phyloP scores from a whole-genome alignment of 768 basidiomycete genomes.

The Rhodotorula diobovata region DNA sequence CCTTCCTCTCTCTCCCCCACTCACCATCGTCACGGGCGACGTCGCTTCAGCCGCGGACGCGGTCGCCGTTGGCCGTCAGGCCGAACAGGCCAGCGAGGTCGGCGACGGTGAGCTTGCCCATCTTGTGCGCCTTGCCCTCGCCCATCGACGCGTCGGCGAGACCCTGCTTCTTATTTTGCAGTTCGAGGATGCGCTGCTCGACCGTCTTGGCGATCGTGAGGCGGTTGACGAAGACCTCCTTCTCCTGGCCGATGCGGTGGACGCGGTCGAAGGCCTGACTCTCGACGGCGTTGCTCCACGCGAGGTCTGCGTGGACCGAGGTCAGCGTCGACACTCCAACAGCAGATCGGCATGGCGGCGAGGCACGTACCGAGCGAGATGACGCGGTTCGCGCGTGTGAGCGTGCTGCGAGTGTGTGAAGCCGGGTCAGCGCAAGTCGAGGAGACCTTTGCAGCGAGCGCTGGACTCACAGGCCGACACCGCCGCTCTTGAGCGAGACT shows the following conservation, averaged over 20 bases:
- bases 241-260: slow-evolving; percentile 42
- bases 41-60: not conserved
- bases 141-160: slow-evolving; percentile 45
- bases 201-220: slow-evolving; percentile 46
- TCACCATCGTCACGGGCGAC: too few relatives aligned
- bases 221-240: slow-evolving; percentile 35
- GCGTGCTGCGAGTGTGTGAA: slow-evolving; percentile 1
- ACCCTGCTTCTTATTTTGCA: slow-evolving; percentile 58
- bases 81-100: slow-evolving; percentile 25
- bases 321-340: not conserved
- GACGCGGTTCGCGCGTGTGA: slow-evolving; percentile 63
- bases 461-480: slow-evolving; percentile 43
- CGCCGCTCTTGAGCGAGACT: slow-evolving; percentile 48
- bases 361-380: slow-evolving; percentile 63
- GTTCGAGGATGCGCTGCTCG: slow-evolving; percentile 64
- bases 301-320: slow-evolving; percentile 42
- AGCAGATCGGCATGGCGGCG: not conserved
- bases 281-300: slow-evolving; percentile 49
- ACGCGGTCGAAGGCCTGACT: slow-evolving; percentile 47
- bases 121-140: slow-evolving; percentile 22
- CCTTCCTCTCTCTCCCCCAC: too few relatives aligned
- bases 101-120: slow-evolving; percentile 30
- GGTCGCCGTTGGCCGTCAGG: not conserved
- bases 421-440: too few relatives aligned
- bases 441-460: not conserved